Base-by-base conservation (phyloP, 371 early-diverging fungal species). In the Cokeromyces recurvatus region DNA sequence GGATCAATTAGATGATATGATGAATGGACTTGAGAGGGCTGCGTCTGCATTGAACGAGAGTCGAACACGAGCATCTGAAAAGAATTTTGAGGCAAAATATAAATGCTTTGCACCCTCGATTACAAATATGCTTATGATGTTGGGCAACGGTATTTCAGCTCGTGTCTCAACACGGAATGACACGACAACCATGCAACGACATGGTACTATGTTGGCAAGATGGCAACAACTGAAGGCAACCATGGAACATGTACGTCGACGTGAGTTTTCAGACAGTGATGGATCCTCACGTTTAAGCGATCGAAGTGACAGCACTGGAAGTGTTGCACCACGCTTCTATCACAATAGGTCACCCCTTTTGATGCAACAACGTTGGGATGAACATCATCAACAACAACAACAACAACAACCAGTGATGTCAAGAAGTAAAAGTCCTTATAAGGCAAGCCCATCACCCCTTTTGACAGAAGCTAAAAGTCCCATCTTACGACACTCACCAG, bases 11-110 rank as follows among this genome's bases (percentile, higher is more conserved):
- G 77, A 74, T 47, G 69, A 59, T 5, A 79, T 82, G 79, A 78
- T 80, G 66, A 77, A 80, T 43, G 71, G 73, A 3, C 63, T 79
- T 27, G 80, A 82, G 46, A 72, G 78, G 23, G 77, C 79, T 2
- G 66, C 29, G 29, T 8, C 29, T 29, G 8, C 29, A 29, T 8
- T 11, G 11, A 11, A 29, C 29, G 51, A 39, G 16, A 32, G 17
- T 7, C 25, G 25, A 12, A 68, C 69, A 14, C 64, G 72, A 42
- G 67, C 69, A 6, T 61, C 73, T 27, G 78, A 77, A 52, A 79
- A 80, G 57, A 76, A 68, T 9, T 82, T 82, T 55, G 82, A 82
- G 46, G 75, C 76, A 36, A 78, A 79, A 55, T 71, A 76, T 55
- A 79, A 80, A 51, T 77, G 77, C 48, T 82, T 75, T 43, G 65